Conservation (phyloP, 1,139 yeast species). For the Suhomyces bribrorum region DNA sequence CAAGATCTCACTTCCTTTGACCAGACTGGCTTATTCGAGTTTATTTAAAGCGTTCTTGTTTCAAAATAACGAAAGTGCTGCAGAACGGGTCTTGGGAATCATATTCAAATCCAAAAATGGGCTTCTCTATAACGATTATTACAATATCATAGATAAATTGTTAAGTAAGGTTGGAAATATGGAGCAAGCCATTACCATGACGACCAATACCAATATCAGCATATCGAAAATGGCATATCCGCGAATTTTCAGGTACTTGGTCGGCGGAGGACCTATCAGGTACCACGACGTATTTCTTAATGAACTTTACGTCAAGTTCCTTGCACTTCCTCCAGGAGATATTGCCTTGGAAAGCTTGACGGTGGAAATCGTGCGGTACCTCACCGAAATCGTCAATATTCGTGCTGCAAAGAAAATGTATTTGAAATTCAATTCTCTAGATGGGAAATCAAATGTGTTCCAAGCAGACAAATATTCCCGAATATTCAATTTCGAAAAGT, state of each 20-base stretch:
- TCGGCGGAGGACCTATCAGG: conserved; percentile 13
- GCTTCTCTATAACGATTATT: conserved; percentile 28
- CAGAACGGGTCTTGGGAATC: conserved; percentile 32
- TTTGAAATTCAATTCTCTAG: conserved; percentile 10
- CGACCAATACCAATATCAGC: conserved; percentile 20
- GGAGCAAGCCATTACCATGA: conserved; percentile 26
- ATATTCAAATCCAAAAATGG: conserved; percentile 34
- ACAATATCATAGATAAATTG: conserved; percentile 29
- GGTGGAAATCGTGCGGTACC: conserved; percentile 9
- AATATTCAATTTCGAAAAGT: conserved; percentile 16
- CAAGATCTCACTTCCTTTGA: conserved; percentile 30
- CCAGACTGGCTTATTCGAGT: conserved; percentile 36
- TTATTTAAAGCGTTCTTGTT: conserved; percentile 33
- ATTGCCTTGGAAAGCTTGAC: conserved; percentile 15
- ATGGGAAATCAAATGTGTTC: conserved; percentile 10
- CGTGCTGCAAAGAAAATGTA: conserved; percentile 18
- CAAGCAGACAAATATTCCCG: conserved; percentile 3
- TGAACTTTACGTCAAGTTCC: conserved; percentile 15
- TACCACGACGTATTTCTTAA: conserved; percentile 15
- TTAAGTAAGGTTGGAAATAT: conserved; percentile 25
- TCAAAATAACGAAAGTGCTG: conserved; percentile 29
- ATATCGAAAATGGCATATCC: conserved; percentile 30
- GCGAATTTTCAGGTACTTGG: conserved; percentile 19
- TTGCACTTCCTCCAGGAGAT: conserved; percentile 15
- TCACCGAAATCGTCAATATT: conserved; percentile 13